Evolutionary conservation across 2,329 filamentous ascomycete genomes (phyloP).

Genomic region (Fusarium xylarioides): DNA sequence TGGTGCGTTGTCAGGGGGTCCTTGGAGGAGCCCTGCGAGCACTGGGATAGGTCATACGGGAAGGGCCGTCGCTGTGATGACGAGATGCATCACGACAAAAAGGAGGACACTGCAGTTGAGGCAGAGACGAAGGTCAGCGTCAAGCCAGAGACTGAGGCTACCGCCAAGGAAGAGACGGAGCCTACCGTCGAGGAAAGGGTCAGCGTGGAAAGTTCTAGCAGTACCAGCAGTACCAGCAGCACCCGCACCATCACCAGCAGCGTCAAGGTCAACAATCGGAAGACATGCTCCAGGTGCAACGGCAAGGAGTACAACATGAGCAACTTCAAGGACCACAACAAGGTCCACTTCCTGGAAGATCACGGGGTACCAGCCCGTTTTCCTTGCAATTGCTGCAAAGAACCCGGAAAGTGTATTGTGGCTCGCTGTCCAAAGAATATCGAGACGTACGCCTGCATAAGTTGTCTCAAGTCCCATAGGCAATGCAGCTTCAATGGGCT

Average conservation of each 20-base stretch:
- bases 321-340: neutral
- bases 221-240: neutral
- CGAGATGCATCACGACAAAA: neutral
- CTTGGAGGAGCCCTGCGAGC: no score
- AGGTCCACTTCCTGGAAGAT: neutral
- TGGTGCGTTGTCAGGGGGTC: neutral
- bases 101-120: neutral
- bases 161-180: neutral
- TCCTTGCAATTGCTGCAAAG: neutral
- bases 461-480: neutral
- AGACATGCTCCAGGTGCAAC: neutral
- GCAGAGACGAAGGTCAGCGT: neutral
- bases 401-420: neutral
- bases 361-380: neutral
- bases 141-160: no score
- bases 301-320: neutral
- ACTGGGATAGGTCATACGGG: neutral
- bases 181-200: neutral
- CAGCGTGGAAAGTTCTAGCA: neutral
- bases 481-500: neutral
- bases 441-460: neutral
- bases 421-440: rapidly evolving
- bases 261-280: neutral
- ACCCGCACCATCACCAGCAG: neutral
- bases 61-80: neutral